Evolutionary conservation across 495 filamentous ascomycete genomes (phyloP).

Genomic region (Penicillium paradoxum): DNA sequence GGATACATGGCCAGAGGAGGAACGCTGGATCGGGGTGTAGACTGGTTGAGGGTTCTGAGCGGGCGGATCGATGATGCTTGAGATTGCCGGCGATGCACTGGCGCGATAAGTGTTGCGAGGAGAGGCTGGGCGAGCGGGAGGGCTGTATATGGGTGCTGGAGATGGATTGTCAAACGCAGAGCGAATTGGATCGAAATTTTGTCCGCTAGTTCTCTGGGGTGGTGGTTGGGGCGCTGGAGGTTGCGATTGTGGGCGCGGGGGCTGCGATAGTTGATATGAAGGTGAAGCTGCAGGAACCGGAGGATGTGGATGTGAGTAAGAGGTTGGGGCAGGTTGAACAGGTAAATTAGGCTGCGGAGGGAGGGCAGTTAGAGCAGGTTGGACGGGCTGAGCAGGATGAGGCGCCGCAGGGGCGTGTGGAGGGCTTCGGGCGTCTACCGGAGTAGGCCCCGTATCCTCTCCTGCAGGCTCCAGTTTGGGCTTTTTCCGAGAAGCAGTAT

Average conservation of each 20-base stretch:
- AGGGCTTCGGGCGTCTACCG: conserved; percentile 3
- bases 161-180: conserved; percentile 60
- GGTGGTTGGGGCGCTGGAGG: conserved; percentile 33
- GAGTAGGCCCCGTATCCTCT: conserved; percentile 10
- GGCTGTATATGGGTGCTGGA: conserved; percentile 46
- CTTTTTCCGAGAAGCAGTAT: conserved; percentile 40
- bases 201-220: conserved; percentile 55
- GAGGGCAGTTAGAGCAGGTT: background rate
- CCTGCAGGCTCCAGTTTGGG: conserved; percentile 38
- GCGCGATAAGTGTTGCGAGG: conserved; percentile 54
- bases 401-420: conserved; percentile 18
- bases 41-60: conserved; percentile 30
- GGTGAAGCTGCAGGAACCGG: conserved; percentile 22
- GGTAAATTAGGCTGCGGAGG: conserved; percentile 11
- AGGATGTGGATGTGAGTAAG: conserved; percentile 17
- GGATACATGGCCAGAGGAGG: conserved; percentile 30
- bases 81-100: conserved; percentile 83
- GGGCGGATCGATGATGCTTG: conserved; percentile 81
- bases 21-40: conserved; percentile 29
- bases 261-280: conserved; percentile 18
- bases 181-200: conserved; percentile 83
- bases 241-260: conserved; percentile 37
- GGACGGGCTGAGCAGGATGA: background rate
- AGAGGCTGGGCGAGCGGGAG: conserved; percentile 29
- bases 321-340: conserved; percentile 16